These are phyloP conservation scores for Xylariaceae sp. DNA, from an alignment of 2,329 filamentous ascomycete species.

Conservation along the genomic window DNA sequence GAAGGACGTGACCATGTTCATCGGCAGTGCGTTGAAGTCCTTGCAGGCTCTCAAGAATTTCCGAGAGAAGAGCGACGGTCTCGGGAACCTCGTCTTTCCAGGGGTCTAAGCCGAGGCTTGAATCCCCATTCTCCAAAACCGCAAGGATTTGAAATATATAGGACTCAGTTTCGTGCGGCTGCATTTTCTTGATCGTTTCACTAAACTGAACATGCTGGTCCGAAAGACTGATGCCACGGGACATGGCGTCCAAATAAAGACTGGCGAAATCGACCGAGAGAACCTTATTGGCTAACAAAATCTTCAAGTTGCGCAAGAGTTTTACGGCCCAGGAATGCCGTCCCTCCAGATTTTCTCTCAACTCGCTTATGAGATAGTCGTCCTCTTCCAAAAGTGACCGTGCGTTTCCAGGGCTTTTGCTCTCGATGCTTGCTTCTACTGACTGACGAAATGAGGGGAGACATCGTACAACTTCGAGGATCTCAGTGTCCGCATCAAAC, in stretches of 20 bases:
- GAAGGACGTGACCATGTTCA: conserved; percentile 49
- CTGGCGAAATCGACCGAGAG: conserved; percentile 40
- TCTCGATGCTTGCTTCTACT: conserved; percentile 47
- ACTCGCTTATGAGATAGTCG: conserved; percentile 41
- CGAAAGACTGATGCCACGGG: conserved; percentile 47
- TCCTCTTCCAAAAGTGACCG: conserved; percentile 59
- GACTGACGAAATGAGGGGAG: conserved; percentile 63
- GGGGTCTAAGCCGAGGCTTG: conserved; percentile 33
- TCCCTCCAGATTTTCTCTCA: conserved; percentile 34
- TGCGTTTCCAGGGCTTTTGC: conserved; percentile 40
- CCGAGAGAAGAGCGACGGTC: conserved; percentile 34
- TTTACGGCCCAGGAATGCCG: conserved; percentile 37
- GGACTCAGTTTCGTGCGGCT: conserved; percentile 45
- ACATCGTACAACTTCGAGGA: conserved; percentile 64
- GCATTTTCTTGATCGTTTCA: conserved; percentile 56
- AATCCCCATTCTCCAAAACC: conserved; percentile 36
- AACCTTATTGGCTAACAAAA: conserved; percentile 37
- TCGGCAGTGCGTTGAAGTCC: conserved; percentile 43
- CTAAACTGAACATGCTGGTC: conserved; percentile 53
- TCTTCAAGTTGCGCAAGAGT: conserved; percentile 47
- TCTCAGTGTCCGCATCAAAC: conserved; percentile 41
- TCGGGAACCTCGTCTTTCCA: conserved; percentile 31
- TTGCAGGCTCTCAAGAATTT: conserved; percentile 44
- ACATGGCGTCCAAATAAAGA: conserved; percentile 60
- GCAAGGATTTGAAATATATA: conserved; percentile 42